Base-by-base conservation (phyloP, 2,329 filamentous ascomycete genomes). In the Botrytis paeoniae region DNA sequence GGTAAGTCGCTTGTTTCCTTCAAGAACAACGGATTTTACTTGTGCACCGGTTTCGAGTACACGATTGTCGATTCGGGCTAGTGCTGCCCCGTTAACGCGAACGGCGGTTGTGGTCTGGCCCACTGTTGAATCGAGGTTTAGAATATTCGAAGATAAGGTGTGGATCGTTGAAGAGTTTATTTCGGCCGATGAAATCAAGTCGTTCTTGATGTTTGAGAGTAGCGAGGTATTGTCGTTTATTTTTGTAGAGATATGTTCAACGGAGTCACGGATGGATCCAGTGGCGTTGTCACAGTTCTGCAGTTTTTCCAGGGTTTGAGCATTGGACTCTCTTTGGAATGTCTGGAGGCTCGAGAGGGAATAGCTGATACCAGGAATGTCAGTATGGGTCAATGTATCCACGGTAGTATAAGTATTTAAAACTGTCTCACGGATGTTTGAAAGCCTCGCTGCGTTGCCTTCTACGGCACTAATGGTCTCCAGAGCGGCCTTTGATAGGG, bases 31-130 rank as follows among this genome's bases (percentile, higher is more conserved):
- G 10, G 70, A 69, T 72, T 76, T 77, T 1, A 78, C 68, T 62
- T 78, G 76, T 4, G 75, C 75, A 29, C 74, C 73, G 12, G 76
- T 76, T 64, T 77, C 76, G 7, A 78, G 73, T 25, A 78, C 76
- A 35, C 72, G 71, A 62, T 75, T 76, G 37, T 78, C 76, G 45
- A 78, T 74, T 51, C 76, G 74, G 3, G 76, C 75, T 41, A 78
- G 76, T 5, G 76, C 76, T 4, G 76, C 76, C 22, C 69, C 73
- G 60, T 78, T 77, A 5, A 77, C 73, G 20, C 76, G 73, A 4
- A 78, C 73, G 18, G 76, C 76, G 39, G 74, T 71, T n/a, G 64
- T 75, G 25, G 70, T 75, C 43, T 71, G 71, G 25, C 48, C 62
- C 20, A 75, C 48, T 14, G 70, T 54, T 45, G 73, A 54, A 37